These are phyloP conservation scores for Castanopsis chinensis DNA, from an alignment of 306 rosid genomes.

Conservation along the genomic window DNA sequence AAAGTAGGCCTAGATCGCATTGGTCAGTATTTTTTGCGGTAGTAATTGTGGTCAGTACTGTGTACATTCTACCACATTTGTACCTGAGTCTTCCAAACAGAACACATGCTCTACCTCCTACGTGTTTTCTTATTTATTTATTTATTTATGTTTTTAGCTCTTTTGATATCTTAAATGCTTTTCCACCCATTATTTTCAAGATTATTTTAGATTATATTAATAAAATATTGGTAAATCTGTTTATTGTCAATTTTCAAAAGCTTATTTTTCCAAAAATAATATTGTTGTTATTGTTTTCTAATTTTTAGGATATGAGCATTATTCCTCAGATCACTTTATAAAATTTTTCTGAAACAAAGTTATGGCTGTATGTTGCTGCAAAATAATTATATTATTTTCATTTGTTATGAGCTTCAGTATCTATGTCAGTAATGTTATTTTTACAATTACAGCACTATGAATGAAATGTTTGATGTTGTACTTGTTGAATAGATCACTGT, in stretches of 20 bases:
- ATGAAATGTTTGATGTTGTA: neutral
- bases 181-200: neutral
- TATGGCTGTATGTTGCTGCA: neutral
- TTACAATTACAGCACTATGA: slow-evolving; percentile 5
- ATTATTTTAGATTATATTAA: neutral
- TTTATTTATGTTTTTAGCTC: neutral
- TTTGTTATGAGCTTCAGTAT: neutral
- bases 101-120: neutral
- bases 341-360: neutral
- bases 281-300: neutral
- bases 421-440: neutral
- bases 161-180: neutral
- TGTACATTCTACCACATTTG: too few species aligned
- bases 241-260: neutral
- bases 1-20: neutral
- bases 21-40: neutral
- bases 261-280: neutral
- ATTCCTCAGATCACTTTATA: neutral
- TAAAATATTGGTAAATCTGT: neutral
- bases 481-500: slow-evolving; percentile 71
- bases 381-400: neutral
- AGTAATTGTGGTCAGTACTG: neutral
- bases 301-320: neutral
- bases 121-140: too few species aligned
- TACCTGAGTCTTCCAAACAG: neutral